Evolutionary conservation across 805 yeast species (phyloP).

Genomic region (Kodamaea leandrae): DNA sequence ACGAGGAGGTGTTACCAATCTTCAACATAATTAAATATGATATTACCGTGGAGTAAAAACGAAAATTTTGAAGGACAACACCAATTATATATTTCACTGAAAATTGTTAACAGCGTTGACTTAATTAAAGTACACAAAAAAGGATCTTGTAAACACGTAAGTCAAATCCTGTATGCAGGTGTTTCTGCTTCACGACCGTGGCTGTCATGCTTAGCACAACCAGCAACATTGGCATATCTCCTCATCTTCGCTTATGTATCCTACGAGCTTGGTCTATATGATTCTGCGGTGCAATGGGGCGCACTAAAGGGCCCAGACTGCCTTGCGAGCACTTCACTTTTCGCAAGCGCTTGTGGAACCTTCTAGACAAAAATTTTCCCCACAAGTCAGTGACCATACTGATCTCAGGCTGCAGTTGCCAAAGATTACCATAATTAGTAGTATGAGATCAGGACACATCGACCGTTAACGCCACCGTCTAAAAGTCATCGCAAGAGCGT

Average conservation of each 20-base stretch:
- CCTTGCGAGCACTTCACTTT: too few relatives aligned
- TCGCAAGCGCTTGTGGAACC: neutral
- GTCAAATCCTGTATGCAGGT: slow-evolving; percentile 6
- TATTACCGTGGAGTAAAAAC: neutral
- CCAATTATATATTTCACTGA: slow-evolving; percentile 7
- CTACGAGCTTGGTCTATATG: too few relatives aligned
- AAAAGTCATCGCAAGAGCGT: too few relatives aligned
- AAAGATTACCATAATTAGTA: too few relatives aligned
- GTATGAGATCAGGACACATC: neutral
- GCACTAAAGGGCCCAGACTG: too few relatives aligned
- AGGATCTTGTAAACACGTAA: slow-evolving; percentile 5
- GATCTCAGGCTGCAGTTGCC: too few relatives aligned
- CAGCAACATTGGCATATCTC: too few relatives aligned
- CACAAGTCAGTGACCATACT: neutral
- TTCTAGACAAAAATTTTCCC: slow-evolving; percentile 5
- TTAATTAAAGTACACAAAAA: neutral
- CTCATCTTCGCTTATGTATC: too few relatives aligned
- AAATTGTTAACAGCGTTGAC: slow-evolving; percentile 2
- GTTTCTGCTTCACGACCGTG: too few relatives aligned
- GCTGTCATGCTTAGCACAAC: too few relatives aligned
- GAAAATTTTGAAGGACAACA: slow-evolving; percentile 1
- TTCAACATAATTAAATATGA: slow-evolving; percentile 10
- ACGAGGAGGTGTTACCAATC: slow-evolving; percentile 9
- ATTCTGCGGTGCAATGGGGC: too few relatives aligned
- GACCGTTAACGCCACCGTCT: neutral